These are phyloP conservation scores for Aurantiochytrium sp. DNA, from an alignment of 108 stramenopile genomes.

Conservation along the genomic window DNA sequence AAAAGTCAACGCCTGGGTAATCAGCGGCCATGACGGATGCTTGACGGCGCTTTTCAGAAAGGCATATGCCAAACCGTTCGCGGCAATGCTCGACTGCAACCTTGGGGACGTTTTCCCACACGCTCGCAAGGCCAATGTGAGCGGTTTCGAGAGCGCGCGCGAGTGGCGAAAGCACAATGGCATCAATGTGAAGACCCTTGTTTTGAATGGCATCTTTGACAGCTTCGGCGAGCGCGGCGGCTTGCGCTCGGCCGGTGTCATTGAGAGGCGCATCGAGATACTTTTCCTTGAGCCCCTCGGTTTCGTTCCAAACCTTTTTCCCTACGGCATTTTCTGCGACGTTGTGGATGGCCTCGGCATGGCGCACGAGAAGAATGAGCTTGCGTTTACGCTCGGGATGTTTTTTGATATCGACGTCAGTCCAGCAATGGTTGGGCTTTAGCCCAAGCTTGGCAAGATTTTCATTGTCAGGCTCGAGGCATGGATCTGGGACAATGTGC, in stretches of 20 bases:
- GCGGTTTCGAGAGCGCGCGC: not conserved
- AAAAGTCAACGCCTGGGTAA: not conserved
- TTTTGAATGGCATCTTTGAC: not conserved
- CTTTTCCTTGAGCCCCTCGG: not conserved
- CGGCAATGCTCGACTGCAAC: not conserved
- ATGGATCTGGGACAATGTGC: not conserved
- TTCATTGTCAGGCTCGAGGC: not conserved
- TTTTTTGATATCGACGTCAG: not conserved
- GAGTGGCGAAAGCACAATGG: not conserved
- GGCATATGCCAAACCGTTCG: slow-evolving; percentile 9
- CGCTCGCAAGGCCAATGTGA: not conserved
- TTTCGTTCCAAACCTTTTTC: not conserved
- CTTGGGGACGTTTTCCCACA: not conserved
- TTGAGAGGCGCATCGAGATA: not conserved
- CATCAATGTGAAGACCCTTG: not conserved
- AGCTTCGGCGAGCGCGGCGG: not conserved
- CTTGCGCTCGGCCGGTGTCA: not conserved
- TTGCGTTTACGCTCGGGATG: not conserved
- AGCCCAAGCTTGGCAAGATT: not conserved
- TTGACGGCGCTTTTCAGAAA: not conserved
- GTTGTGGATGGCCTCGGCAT: not conserved
- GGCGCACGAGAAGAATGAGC: not conserved
- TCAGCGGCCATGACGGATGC: not conserved
- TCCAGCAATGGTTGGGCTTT: not conserved
- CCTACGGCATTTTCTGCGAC: not conserved